Evolutionary conservation across 225 moss, liverwort and hornwort genomes (phyloP).

Genomic region (Straminergon stramineum): DNA sequence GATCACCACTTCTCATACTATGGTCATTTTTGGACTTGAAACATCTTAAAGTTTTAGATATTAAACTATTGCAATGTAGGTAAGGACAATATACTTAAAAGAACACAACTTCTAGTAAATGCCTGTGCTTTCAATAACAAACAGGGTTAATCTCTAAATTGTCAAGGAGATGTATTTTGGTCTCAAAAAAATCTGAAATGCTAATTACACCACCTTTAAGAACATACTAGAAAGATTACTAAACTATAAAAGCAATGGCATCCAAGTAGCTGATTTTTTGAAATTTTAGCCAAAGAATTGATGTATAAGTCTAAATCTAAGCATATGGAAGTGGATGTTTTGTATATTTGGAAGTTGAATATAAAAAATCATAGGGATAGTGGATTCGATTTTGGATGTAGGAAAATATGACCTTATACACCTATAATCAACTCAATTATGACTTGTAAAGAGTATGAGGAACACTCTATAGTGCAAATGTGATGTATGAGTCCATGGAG

Average conservation of each 20-base stretch:
- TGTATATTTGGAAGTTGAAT: too few relatives aligned
- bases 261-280: too few relatives aligned
- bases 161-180: too few relatives aligned
- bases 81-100: background rate
- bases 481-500: background rate
- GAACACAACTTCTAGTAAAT: background rate
- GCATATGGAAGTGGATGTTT: too few relatives aligned
- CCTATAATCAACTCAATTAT: background rate
- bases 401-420: background rate
- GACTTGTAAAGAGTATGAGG: background rate
- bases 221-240: background rate
- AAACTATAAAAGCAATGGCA: too few relatives aligned
- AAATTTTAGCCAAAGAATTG: too few relatives aligned
- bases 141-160: background rate
- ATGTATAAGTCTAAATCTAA: too few relatives aligned
- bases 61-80: background rate
- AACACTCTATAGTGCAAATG: background rate
- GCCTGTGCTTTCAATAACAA: background rate
- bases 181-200: too few relatives aligned
- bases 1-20: background rate
- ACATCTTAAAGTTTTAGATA: background rate
- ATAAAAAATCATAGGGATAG: too few relatives aligned
- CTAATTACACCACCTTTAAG: too few relatives aligned
- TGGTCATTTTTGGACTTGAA: background rate
- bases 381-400: too few relatives aligned